Evolutionary conservation across 2,329 filamentous ascomycete species (phyloP), one percentile per base, ranked within the genome.

Genomic region (Curvularia eragrostidis): DNA sequence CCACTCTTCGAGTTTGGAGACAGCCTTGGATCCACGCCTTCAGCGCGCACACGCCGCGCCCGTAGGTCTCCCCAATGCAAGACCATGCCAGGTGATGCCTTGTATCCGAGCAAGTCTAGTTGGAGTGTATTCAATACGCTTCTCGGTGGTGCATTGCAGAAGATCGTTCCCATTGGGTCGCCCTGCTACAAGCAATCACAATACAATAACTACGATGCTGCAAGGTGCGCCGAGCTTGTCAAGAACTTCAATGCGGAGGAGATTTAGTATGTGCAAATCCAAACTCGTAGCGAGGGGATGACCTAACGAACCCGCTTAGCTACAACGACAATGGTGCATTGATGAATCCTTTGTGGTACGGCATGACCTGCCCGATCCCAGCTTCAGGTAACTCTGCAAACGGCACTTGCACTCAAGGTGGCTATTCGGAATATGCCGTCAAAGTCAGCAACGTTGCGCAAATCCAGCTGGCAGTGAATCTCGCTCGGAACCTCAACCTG

Each of bases 1-100:
- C 60, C 64, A 6, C 57, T 70, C 1, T 69, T 54, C 79, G 82
- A 47, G 72, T 84, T 74, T 32, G 70, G 56, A 13, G 64, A 72
- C 47, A 59, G 53, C 48, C 47, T 52, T 3, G 59, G 66, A 7
- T 56, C 63, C 3, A 62, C 48, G n/a, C 6, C 54, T 28, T 55
- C 48, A 9, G 54, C 39, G 6, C 56, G 56, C 6, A 23, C 56
- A 32, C 61, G 63, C 24, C 60, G 62, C 10, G 46, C 56, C 30
- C 61, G 59, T 9, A 54, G 53, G 21, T 47, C 62, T 10, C 48
- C 56, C 9, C 62, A 58, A 6, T 73, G 71, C 64, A 74, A 73
- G 55, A 70, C 68, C 0, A 67, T 66, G 57, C 71, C 71, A 15
- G 67, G 70, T 3, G 71, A 74, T 48, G n/a, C 50, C 1, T 42